Conservation (phyloP, 1,284 basidiomycete genomes). For the Thelephora terrestris region DNA sequence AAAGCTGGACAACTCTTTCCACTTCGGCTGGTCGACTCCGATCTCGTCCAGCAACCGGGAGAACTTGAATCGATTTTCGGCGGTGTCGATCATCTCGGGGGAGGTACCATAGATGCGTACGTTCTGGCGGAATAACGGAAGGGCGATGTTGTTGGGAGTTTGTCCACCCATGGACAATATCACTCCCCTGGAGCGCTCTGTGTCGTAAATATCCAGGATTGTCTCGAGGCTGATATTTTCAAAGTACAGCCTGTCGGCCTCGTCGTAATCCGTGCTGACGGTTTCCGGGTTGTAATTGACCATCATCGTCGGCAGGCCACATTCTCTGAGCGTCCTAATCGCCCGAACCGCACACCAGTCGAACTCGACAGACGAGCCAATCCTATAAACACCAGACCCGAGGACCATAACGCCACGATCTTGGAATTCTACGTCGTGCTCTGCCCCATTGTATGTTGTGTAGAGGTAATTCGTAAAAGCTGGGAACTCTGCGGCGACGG, state of each 20-base stretch:
- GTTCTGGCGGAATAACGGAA: slow-evolving; percentile 89
- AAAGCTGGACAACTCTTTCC: slow-evolving; percentile 94
- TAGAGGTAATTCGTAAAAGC: slow-evolving; percentile 99
- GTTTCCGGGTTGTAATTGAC: slow-evolving; percentile 99
- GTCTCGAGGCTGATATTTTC: slow-evolving; percentile 97
- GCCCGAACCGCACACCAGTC: slow-evolving; percentile 99
- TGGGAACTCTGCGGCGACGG: slow-evolving; percentile 97
- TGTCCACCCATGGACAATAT: slow-evolving; percentile 98
- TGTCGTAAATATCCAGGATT: slow-evolving; percentile 95
- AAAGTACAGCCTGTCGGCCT: slow-evolving; percentile 96
- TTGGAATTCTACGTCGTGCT: slow-evolving; percentile 84
- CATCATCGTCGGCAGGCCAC: slow-evolving; percentile 96
- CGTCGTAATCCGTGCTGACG: slow-evolving; percentile 98
- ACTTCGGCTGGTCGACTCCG: slow-evolving; percentile 92
- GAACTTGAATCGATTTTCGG: slow-evolving; percentile 99
- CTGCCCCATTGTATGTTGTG: slow-evolving; percentile 92
- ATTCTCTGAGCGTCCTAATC: slow-evolving; percentile 89
- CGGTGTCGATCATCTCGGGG: slow-evolving; percentile 99
- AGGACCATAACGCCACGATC: slow-evolving; percentile 96
- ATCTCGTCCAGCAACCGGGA: slow-evolving; percentile 96
- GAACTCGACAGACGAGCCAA: slow-evolving; percentile 98
- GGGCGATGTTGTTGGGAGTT: slow-evolving; percentile 96
- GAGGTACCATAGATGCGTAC: slow-evolving; percentile 98
- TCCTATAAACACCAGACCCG: slow-evolving; percentile 97
- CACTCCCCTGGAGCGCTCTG: slow-evolving; percentile 82